A percentile compares a stretch with the other conserved stretches of the same genome.
Conservation (phyloP, 176 grass and related monocot species). For the Panicum miliaceum region DNA sequence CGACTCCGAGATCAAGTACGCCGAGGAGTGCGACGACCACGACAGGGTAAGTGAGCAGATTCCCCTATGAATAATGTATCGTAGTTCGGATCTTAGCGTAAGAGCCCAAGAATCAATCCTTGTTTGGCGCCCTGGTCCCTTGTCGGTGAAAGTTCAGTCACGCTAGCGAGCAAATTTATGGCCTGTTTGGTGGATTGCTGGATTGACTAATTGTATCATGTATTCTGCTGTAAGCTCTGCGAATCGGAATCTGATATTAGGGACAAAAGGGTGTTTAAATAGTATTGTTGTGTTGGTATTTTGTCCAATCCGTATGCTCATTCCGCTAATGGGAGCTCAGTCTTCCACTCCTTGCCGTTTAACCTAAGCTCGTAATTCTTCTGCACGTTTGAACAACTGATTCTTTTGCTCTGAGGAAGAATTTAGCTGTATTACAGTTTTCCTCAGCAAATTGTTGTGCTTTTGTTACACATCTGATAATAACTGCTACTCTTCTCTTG, state of each 20-base stretch:
- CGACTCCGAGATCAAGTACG: conserved; percentile 78
- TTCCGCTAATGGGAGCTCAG: neutral
- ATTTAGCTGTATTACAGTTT: neutral
- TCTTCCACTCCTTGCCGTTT: neutral
- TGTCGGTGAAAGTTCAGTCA: neutral
- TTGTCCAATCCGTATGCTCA: neutral
- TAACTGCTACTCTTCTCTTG: neutral
- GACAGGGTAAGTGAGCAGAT: conserved; percentile 44
- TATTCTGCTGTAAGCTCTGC: neutral
- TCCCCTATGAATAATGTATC: neutral
- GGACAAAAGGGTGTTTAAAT: neutral
- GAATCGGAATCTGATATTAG: neutral
- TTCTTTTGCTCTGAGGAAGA: neutral
- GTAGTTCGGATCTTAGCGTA: neutral
- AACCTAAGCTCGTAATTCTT: neutral
- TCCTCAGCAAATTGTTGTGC: neutral
- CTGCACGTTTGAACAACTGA: neutral
- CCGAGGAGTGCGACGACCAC: conserved; percentile 79
- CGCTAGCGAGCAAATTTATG: neutral
- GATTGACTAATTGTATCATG: neutral
- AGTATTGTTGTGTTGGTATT: neutral
- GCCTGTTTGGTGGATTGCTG: neutral
- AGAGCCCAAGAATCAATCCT: neutral
- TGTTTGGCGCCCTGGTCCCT: neutral
- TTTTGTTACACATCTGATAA: neutral